Conservation (phyloP, 164 flowering plant genomes). For the Annona squamosa region DNA sequence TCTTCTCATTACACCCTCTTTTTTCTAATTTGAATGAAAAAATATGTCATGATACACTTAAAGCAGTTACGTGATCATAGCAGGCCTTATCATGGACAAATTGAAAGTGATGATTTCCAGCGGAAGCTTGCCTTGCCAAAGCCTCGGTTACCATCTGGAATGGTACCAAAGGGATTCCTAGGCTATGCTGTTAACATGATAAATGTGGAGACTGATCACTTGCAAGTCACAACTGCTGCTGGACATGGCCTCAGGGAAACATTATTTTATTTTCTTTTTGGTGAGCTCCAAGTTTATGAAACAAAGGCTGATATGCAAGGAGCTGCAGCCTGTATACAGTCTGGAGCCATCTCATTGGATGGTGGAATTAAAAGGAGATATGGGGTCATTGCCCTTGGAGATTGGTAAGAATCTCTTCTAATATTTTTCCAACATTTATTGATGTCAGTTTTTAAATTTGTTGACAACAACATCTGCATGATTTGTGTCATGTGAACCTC, state of each 20-base stretch:
- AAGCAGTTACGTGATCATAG: not conserved
- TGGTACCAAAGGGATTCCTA: constrained; percentile 38
- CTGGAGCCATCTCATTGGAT: constrained; percentile 64
- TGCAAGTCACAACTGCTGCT: constrained; percentile 22
- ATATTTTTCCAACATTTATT: not conserved
- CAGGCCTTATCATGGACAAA: constrained; percentile 43
- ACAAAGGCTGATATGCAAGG: constrained; percentile 37
- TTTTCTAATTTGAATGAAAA: too few relatives aligned
- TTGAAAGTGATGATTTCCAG: constrained; percentile 23
- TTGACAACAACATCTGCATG: not conserved
- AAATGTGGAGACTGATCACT: constrained; percentile 25
- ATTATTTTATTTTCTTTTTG: constrained; percentile 54
- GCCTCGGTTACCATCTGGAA: constrained; percentile 36
- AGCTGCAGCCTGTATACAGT: constrained; percentile 25
- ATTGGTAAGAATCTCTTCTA: constrained; percentile 27
- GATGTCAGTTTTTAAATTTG: not conserved
- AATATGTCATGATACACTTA: not conserved
- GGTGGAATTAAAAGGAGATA: constrained; percentile 48
- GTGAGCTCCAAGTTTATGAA: constrained; percentile 57
- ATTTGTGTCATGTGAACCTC: not conserved
- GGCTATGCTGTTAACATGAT: constrained; percentile 71
- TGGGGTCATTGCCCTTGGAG: constrained; percentile 45
- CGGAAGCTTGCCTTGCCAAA: constrained; percentile 30
- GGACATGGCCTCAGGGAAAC: constrained; percentile 68
- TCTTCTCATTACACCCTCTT: too few relatives aligned